phyloP scores from a whole-genome alignment of 257 asterid genomes.

The Solanum pennellii region DNA sequence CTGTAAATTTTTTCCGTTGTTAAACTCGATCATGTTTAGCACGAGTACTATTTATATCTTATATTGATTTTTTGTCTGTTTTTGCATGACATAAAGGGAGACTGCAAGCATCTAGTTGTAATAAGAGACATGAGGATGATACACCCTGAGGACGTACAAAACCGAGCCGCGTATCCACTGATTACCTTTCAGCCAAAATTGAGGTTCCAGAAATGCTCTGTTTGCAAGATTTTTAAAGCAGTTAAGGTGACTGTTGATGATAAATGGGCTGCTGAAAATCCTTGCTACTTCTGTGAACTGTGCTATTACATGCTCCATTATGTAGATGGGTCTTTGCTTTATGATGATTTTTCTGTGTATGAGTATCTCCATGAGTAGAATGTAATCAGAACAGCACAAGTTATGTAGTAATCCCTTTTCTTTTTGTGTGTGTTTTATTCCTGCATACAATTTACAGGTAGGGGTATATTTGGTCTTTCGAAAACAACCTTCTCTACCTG shows the following conservation, averaged over 20 bases:
- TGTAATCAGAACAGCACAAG: neutral
- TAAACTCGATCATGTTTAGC: neutral
- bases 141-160: slow-evolving; percentile 76
- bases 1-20: neutral
- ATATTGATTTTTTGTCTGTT: neutral
- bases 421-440: neutral
- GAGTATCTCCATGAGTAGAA: slow-evolving; percentile 55
- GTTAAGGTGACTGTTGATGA: slow-evolving; percentile 72
- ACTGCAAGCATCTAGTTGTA: slow-evolving; percentile 69
- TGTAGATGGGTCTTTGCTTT: slow-evolving; percentile 49
- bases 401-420: neutral
- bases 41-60: neutral
- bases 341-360: slow-evolving; percentile 59
- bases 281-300: slow-evolving; percentile 78
- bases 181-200: slow-evolving; percentile 34
- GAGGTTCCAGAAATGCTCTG: slow-evolving; percentile 58
- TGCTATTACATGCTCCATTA: slow-evolving; percentile 96
- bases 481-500: neutral
- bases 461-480: neutral
- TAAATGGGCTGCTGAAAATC: slow-evolving; percentile 71
- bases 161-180: slow-evolving; percentile 67
- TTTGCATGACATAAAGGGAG: slow-evolving; percentile 34
- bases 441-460: neutral
- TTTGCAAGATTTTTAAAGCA: slow-evolving; percentile 75
- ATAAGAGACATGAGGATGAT: slow-evolving; percentile 76